These are phyloP conservation scores for Dillenia suffruticosa DNA, from an alignment of 164 flowering plant species.

Conservation along the genomic window DNA sequence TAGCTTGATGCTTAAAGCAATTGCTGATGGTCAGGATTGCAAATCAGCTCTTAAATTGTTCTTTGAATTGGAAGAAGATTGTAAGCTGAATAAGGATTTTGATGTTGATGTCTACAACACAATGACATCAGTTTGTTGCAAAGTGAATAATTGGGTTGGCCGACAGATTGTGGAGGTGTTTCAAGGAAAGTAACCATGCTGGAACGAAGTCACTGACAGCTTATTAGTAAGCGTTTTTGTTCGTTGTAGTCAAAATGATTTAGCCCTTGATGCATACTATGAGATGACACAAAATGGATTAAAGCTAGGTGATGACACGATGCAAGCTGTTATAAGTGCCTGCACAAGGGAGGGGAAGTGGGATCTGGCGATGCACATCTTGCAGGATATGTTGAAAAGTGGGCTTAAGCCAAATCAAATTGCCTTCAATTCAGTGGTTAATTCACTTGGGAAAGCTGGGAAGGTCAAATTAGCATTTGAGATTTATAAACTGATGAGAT, in stretches of 20 bases:
- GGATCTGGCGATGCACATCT: constrained; percentile 51
- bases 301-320: constrained; percentile 45
- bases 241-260: constrained; percentile 61
- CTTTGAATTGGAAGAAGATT: constrained; percentile 34
- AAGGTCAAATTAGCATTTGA: constrained; percentile 51
- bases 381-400: constrained; percentile 48
- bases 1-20: constrained; percentile 74
- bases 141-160: constrained; percentile 52
- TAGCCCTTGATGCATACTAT: constrained; percentile 72
- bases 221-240: constrained; percentile 62
- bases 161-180: constrained; percentile 60
- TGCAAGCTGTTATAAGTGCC: constrained; percentile 69
- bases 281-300: constrained; percentile 65
- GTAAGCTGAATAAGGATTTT: constrained; percentile 26
- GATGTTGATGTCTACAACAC: constrained; percentile 83
- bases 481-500: constrained; percentile 45
- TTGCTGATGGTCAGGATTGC: constrained; percentile 44
- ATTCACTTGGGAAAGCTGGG: constrained; percentile 75
- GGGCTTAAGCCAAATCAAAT: constrained; percentile 51
- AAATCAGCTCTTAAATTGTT: constrained; percentile 60
- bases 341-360: constrained; percentile 77
- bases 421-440: constrained; percentile 73
- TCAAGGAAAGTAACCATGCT: constrained; percentile 51
- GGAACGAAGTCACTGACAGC: constrained; percentile 69
- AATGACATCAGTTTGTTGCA: constrained; percentile 63